Percentiles rank a stretch among this genome's conserved stretches.
Evolutionary conservation across 176 grass and related monocot species (phyloP).

Genomic region (Ananas comosus): DNA sequence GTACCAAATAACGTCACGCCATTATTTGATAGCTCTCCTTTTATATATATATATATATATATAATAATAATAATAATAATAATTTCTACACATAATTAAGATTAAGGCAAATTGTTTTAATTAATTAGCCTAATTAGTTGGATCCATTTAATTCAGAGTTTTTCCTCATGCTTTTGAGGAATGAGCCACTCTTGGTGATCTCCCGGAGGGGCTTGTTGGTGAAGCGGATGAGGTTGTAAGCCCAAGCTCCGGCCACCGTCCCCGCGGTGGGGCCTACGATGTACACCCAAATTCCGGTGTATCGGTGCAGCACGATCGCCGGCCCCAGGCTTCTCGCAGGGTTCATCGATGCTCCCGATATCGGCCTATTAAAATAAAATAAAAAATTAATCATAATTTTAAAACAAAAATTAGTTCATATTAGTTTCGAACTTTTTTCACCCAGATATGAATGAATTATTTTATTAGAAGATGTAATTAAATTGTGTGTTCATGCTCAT

Average conservation of each 20-base stretch:
- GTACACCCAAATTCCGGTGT: constrained; percentile 75
- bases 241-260: constrained; percentile 65
- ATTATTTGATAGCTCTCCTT: neutral
- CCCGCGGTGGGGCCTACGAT: constrained; percentile 52
- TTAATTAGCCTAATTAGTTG: neutral
- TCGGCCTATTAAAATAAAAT: constrained; percentile 28
- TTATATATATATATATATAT: no score
- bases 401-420: neutral
- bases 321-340: constrained; percentile 63
- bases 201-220: constrained; percentile 92
- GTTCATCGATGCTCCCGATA: constrained; percentile 91
- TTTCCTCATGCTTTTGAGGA: constrained; percentile 66
- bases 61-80: no score
- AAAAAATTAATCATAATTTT: neutral
- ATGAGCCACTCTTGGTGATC: constrained; percentile 78
- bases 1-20: neutral
- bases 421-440: neutral
- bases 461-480: neutral
- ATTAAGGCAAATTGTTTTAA: neutral
- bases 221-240: constrained; percentile 98
- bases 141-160: constrained; percentile 15
- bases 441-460: neutral
- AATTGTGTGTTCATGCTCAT: constrained; percentile 1
- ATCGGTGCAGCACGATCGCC: constrained; percentile 45
- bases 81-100: neutral